phyloP scores from a whole-genome alignment of 208 protist genomes.

The Leishmania major region DNA sequence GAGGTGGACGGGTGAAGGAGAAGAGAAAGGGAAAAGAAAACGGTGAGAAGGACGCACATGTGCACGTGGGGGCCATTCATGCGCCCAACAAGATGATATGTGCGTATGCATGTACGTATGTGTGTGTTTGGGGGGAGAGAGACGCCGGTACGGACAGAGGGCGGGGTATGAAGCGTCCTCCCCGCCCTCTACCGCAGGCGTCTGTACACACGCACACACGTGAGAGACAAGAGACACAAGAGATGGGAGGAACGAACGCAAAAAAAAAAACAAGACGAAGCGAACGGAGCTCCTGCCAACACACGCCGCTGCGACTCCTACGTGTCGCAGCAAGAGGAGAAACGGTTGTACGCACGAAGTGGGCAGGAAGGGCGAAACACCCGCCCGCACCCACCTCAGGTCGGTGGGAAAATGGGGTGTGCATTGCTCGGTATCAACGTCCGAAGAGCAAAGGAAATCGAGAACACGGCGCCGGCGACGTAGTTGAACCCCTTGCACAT shows the following conservation, averaged over 20 bases:
- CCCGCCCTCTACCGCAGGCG: background rate
- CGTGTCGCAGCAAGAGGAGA: background rate
- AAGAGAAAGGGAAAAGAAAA: constrained; percentile 1
- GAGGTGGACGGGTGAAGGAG: background rate
- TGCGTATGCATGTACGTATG: background rate
- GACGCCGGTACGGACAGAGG: background rate
- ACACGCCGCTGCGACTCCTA: background rate
- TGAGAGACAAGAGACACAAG: background rate
- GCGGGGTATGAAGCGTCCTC: background rate
- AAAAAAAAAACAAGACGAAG: background rate
- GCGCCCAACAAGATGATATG: background rate
- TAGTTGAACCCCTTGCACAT: background rate
- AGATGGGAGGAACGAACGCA: background rate
- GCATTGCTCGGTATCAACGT: background rate
- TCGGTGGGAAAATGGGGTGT: background rate
- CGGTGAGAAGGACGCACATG: background rate
- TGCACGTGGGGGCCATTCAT: background rate
- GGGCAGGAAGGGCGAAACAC: background rate
- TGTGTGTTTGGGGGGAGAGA: background rate
- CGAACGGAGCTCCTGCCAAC: background rate
- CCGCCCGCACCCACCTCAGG: background rate
- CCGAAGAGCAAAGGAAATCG: background rate
- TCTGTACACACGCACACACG: background rate
- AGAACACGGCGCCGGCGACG: background rate
- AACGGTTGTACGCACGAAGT: background rate